Base-by-base conservation (phyloP, 768 basidiomycete genomes). In the Cubamyces sp. region DNA sequence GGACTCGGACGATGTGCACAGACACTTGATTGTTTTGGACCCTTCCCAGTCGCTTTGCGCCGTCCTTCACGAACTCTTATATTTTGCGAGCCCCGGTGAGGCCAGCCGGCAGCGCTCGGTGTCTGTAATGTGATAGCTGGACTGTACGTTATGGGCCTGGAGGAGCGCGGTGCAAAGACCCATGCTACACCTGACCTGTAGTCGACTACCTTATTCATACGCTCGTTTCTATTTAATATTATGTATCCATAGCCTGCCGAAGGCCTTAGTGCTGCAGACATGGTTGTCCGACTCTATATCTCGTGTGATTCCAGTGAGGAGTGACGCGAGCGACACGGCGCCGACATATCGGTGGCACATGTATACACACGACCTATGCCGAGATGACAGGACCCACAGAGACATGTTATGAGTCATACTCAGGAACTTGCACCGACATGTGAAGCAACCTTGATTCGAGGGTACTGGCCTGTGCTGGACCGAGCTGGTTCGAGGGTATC, bases 61-160 rank as follows among this genome's bases (percentile, higher is more conserved):
- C 40, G 26, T 19, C 48, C 39, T 46, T 42, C 55, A 23, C 30
- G 48, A 18, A 43, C 40, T 7, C 30, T 45, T 51, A 1, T 49
- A 16, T 25, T 47, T 18, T 41, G 53, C 30, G 60, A 37, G 60
- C 53, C 7, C 60, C 46, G 26, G 54, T 42, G 39, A 25, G 57
- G 57, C 56, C 61, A 51, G 51, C 43, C 49, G 60, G 52, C 37
- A 49, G 40, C 25, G 39, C 55, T 42, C 42, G 23, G 39, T 19
- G 19, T 57, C 63, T 60, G 57, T 64, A 60, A 64, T 64, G 63
- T 56, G 54, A 60, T 64, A 64, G 58, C 58, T 64, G 63, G 63
- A 41, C 63, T 64, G 63, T 64, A 49, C 59, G 58, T 60, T 57
- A 64, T 56, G 59, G 63, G 60, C 54, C n/a, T 60, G 58, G 63